Percentiles rank a stretch among this genome's conserved stretches.
Evolutionary conservation across 2,329 filamentous ascomycete genomes (phyloP).

Genomic region (Colletotrichum eleusines): DNA sequence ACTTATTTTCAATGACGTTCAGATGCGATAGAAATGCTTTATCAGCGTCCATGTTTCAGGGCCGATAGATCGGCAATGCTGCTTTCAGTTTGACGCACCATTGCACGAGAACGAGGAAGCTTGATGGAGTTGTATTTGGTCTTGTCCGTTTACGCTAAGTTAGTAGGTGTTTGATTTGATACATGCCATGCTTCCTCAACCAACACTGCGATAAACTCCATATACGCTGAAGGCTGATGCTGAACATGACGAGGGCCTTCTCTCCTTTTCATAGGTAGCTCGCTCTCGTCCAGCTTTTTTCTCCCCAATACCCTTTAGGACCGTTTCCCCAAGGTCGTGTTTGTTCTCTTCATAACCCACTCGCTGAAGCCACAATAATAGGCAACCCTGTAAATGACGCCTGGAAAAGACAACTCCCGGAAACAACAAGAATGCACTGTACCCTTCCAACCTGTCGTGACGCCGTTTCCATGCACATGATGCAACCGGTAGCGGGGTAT

Average conservation of each 20-base stretch:
- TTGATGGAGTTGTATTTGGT: not conserved
- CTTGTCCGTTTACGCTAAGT: slow-evolving; percentile 12
- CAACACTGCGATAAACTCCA: slow-evolving; percentile 28
- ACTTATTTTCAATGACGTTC: not conserved
- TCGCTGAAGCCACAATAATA: slow-evolving; percentile 9
- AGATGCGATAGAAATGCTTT: not conserved
- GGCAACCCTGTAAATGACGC: slow-evolving; percentile 14
- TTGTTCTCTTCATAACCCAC: slow-evolving; percentile 1
- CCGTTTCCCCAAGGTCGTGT: slow-evolving; percentile 1
- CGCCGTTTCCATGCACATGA: slow-evolving; percentile 41
- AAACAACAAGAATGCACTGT: slow-evolving; percentile 18
- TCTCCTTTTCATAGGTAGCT: not conserved
- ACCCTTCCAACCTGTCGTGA: slow-evolving; percentile 18
- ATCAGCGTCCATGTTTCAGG: too few species aligned
- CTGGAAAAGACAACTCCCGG: slow-evolving; percentile 2
- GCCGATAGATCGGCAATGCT: not conserved
- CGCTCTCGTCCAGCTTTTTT: not conserved
- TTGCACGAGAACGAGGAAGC: not conserved
- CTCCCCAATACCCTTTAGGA: not conserved
- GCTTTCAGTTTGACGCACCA: not conserved
- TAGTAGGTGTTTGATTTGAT: not conserved
- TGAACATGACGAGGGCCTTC: not conserved
- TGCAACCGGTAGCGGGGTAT: slow-evolving; percentile 38
- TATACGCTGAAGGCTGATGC: slow-evolving; percentile 13
- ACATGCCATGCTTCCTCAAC: slow-evolving; percentile 1